phyloP scores from a whole-genome alignment of 2,329 filamentous ascomycete genomes.

The Purpureocillium takamizusanense region DNA sequence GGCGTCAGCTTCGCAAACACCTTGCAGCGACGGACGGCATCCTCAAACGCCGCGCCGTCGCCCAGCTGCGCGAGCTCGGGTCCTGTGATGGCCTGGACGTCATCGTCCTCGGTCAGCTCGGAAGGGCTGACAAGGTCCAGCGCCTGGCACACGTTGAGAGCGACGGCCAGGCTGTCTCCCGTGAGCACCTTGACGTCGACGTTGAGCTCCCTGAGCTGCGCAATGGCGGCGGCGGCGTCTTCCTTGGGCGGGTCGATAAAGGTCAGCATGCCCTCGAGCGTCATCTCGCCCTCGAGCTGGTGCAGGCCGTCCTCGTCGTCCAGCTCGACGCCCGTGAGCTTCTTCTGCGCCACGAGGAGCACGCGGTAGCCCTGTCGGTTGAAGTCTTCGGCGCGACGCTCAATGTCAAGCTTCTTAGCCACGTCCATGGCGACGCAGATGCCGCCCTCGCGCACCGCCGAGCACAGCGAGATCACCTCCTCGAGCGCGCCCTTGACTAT shows the following conservation, averaged over 20 bases:
- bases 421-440: constrained; percentile 9
- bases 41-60: constrained; percentile 11
- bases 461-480: constrained; percentile 15
- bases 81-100: constrained; percentile 15
- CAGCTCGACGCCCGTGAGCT: constrained; percentile 5
- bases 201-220: constrained; percentile 11
- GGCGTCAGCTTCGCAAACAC: constrained; percentile 19
- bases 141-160: constrained; percentile 16
- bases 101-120: constrained; percentile 7
- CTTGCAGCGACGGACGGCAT: constrained; percentile 12
- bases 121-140: constrained; percentile 10
- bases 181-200: constrained; percentile 20
- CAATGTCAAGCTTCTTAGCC: constrained; percentile 7
- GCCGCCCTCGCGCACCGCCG: constrained; percentile 8
- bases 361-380: constrained; percentile 13
- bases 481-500: constrained; percentile 20
- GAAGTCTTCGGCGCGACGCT: constrained; percentile 7
- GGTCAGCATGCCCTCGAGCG: constrained; percentile 15
- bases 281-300: constrained; percentile 14
- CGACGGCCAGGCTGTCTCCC: constrained; percentile 17
- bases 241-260: constrained; percentile 20
- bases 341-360: constrained; percentile 14
- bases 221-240: constrained; percentile 15
- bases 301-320: constrained; percentile 12
- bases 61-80: constrained; percentile 12